Percentiles rank a stretch among this genome's conserved stretches.
These are phyloP conservation scores for Neurospora sp. DNA, from an alignment of 495 filamentous ascomycete species.

Conservation along the genomic window DNA sequence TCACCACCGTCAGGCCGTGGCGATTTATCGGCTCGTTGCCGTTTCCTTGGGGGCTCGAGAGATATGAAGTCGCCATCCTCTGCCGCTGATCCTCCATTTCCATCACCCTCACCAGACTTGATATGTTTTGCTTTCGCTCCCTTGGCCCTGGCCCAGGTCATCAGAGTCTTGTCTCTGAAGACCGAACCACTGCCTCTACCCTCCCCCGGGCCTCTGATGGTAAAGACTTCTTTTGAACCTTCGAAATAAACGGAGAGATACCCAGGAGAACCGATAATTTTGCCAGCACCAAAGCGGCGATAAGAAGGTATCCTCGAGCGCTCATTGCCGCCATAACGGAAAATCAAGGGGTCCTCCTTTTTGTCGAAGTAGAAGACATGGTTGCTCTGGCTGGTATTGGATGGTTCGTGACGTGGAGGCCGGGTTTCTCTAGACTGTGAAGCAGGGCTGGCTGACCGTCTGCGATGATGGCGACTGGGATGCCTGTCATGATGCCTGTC, in stretches of 20 bases:
- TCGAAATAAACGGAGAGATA: conserved; percentile 26
- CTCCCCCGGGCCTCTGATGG: conserved; percentile 8
- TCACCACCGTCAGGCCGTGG: conserved; percentile 26
- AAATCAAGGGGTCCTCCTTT: conserved; percentile 34
- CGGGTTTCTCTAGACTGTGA: background rate
- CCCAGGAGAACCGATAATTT: conserved; percentile 29
- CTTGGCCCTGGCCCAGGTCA: conserved; percentile 10
- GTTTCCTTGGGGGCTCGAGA: conserved; percentile 27
- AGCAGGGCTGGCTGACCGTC: background rate
- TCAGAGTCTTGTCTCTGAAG: conserved; percentile 28
- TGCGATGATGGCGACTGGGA: background rate
- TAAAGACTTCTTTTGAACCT: conserved; percentile 28
- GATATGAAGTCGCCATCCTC: conserved; percentile 27
- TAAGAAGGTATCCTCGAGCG: conserved; percentile 31
- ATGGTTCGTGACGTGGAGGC: background rate
- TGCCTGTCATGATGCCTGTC: background rate
- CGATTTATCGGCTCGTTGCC: conserved; percentile 21
- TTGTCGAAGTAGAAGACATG: conserved; percentile 31
- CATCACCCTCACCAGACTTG: conserved; percentile 3
- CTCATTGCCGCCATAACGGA: conserved; percentile 33
- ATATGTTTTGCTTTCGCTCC: conserved; percentile 19
- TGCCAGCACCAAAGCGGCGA: conserved; percentile 27
- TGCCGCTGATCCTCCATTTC: background rate
- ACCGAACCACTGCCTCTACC: conserved; percentile 22
- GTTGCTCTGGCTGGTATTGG: background rate